Conservation (phyloP, 768 basidiomycete genomes). For the Auricularia sp. region DNA sequence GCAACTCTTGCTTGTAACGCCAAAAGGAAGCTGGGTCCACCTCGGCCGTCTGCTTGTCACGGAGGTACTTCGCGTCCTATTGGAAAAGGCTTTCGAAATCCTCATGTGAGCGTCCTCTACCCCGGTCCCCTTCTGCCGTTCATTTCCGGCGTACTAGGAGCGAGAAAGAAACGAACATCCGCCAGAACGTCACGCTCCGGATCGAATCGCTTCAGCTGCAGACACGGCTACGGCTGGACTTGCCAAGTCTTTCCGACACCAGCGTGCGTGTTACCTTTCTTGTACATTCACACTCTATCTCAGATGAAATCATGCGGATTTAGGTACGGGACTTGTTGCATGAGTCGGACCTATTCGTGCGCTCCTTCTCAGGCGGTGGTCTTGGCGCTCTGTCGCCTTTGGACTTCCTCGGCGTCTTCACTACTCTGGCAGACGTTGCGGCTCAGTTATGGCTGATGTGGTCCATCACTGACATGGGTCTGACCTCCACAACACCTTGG, state of each 20-base stretch:
- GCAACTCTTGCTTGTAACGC: conserved; percentile 57
- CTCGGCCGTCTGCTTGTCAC: conserved; percentile 46
- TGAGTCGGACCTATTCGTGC: conserved; percentile 76
- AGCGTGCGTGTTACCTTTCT: conserved; percentile 9
- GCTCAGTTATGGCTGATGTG: conserved; percentile 62
- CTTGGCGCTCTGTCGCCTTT: conserved; percentile 75
- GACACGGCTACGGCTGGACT: conserved; percentile 64
- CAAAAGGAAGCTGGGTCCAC: conserved; percentile 60
- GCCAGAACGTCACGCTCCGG: conserved; percentile 60
- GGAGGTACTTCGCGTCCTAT: conserved; percentile 53
- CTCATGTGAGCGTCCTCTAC: conserved; percentile 50
- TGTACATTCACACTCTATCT: too few species aligned
- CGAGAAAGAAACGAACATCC: conserved; percentile 62
- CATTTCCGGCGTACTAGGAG: conserved; percentile 30
- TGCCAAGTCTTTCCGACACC: conserved; percentile 70
- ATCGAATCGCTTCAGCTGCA: conserved; percentile 74
- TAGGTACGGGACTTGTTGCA: conserved; percentile 64
- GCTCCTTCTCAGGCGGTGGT: conserved; percentile 60
- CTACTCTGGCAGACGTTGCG: conserved; percentile 56
- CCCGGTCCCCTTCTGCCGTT: conserved; percentile 5
- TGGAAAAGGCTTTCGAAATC: conserved; percentile 57
- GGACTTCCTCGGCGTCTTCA: conserved; percentile 65
- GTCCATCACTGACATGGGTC: conserved; percentile 44
- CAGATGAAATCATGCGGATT: too few species aligned
- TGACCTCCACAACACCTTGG: conserved; percentile 2